phyloP scores from a whole-genome alignment of 2,329 filamentous ascomycete genomes.

The Fusarium fujikuroi region DNA sequence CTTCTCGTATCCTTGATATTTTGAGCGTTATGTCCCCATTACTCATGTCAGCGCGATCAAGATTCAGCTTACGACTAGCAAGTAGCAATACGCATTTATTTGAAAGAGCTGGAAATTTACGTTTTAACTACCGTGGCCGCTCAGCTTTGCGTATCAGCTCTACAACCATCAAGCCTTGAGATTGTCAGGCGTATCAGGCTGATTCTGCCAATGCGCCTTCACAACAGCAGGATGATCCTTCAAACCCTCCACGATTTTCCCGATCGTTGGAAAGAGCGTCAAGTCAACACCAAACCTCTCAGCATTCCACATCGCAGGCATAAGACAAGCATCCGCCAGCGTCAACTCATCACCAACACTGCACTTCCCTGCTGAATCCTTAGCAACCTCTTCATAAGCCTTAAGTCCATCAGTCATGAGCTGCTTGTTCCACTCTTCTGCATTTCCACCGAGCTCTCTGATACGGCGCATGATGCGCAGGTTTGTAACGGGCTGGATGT shows the following conservation, averaged over 20 bases:
- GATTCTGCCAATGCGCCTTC: slow-evolving; percentile 63
- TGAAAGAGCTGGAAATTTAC: too few relatives aligned
- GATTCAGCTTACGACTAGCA: too few relatives aligned
- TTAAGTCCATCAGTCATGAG: slow-evolving; percentile 63
- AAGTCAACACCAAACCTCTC: slow-evolving; percentile 65
- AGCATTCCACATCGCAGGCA: slow-evolving; percentile 69
- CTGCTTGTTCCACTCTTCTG: slow-evolving; percentile 61
- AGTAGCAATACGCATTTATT: too few relatives aligned
- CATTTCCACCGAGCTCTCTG: slow-evolving; percentile 54
- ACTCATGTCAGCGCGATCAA: background rate
- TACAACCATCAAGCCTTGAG: slow-evolving; percentile 20
- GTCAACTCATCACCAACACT: slow-evolving; percentile 66
- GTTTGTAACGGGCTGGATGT: slow-evolving; percentile 71
- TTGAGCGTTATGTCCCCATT: background rate
- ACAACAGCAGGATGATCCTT: slow-evolving; percentile 61
- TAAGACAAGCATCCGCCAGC: slow-evolving; percentile 67
- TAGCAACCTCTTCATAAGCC: slow-evolving; percentile 63
- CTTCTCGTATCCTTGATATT: background rate
- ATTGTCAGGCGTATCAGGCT: slow-evolving; percentile 59
- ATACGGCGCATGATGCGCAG: slow-evolving; percentile 63
- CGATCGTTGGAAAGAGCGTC: slow-evolving; percentile 58
- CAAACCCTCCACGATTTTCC: slow-evolving; percentile 57
- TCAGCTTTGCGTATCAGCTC: too few relatives aligned
- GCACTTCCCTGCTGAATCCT: slow-evolving; percentile 57
- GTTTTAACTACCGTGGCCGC: too few relatives aligned